Percentiles rank a stretch among this genome's conserved stretches.
Evolutionary conservation across 202 grass and related monocot species (phyloP).

Genomic region (Musa balbisiana): DNA sequence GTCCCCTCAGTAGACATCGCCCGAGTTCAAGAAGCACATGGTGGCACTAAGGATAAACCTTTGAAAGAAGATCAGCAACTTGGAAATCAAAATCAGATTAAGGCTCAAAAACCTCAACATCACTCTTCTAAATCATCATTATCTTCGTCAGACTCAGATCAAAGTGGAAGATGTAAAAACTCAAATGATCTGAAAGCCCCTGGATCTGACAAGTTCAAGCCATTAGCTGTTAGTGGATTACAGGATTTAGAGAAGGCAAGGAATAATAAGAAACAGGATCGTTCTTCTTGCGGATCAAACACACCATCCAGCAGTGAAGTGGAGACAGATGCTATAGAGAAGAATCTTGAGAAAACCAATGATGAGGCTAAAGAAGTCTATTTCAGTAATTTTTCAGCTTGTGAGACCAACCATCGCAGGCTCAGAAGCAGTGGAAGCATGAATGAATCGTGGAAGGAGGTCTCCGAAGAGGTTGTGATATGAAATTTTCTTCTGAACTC

Average conservation of each 20-base stretch:
- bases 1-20: background rate
- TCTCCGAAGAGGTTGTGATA: constrained; percentile 21
- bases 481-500: background rate
- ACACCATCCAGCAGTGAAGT: constrained; percentile 18
- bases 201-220: background rate
- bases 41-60: background rate
- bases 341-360: constrained; percentile 6
- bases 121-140: constrained; percentile 5
- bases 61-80: background rate
- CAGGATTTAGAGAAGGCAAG: constrained; percentile 3
- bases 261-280: constrained; percentile 5
- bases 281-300: constrained; percentile 28
- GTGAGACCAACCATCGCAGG: constrained; percentile 1
- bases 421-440: background rate
- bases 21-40: background rate
- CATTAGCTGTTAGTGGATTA: background rate
- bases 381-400: constrained; percentile 8
- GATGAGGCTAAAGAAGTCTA: constrained; percentile 9
- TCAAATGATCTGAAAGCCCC: background rate
- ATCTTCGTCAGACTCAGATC: constrained; percentile 7
- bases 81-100: background rate
- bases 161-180: background rate
- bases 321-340: constrained; percentile 11
- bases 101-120: background rate
- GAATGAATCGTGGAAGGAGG: constrained; percentile 19